Evolutionary conservation across 192 early-diverging fungal species (phyloP).

Genomic region (Haplosporangium gracile): DNA sequence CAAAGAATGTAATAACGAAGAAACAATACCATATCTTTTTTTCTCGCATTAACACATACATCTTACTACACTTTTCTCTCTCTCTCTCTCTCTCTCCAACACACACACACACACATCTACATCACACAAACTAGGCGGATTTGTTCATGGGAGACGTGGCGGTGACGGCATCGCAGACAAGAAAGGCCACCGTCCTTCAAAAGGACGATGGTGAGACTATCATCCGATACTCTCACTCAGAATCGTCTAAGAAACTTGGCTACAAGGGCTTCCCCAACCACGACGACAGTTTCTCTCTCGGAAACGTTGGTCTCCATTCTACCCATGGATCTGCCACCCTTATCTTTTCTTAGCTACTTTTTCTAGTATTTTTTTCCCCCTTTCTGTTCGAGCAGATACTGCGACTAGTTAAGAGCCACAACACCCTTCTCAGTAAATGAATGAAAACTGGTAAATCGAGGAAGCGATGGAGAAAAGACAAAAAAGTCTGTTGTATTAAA

Average conservation of each 20-base stretch:
- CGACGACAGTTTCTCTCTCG: neutral
- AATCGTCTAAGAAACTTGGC: neutral
- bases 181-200: neutral
- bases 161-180: neutral
- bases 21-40: neutral
- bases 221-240: neutral
- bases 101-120: too few species aligned
- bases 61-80: neutral
- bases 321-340: neutral
- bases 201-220: neutral
- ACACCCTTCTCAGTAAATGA: too few species aligned
- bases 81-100: neutral
- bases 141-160: neutral
- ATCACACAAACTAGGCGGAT: neutral
- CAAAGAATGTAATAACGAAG: neutral
- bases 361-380: neutral
- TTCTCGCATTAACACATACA: neutral
- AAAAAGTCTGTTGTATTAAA: too few species aligned
- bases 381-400: neutral
- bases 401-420: too few species aligned
- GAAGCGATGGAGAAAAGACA: neutral
- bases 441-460: constrained; percentile 16
- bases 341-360: neutral
- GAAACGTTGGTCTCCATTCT: neutral
- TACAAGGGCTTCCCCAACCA: neutral